Base-by-base conservation (phyloP, 1,284 basidiomycete species). In the Ganoderma boninense region DNA sequence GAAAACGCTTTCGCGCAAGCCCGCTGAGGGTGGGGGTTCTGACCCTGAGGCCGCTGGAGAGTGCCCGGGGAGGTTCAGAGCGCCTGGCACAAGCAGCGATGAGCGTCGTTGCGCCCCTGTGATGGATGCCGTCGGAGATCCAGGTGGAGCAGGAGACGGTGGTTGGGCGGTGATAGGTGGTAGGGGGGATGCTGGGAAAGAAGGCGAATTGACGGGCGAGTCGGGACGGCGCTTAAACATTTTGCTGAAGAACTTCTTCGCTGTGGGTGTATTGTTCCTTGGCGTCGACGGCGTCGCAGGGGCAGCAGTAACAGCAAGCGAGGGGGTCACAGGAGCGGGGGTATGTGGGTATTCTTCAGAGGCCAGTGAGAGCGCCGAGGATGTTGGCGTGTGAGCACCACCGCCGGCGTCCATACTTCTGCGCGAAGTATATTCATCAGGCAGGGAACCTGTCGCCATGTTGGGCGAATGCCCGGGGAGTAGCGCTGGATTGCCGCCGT, bases 191-290 rank as follows among this genome's bases (percentile, higher is more conserved):
- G 73, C 63, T 16, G 69, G 73, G 63, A 68, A 68, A n/a, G 68
- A 66, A 29, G 66, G 70, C 35, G 73, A 68, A n/a, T 65, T 54
- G 2, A 57, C 64, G 1, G 69, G 67, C 0, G 74, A 69, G 35
- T 71, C 70, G 70, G 42, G 85, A 84, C 75, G 88, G 88, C 80
- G 88, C 90, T 88, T 92, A 84, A 95, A 94, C 49, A 95, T 82
- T 78, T 89, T 91, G 46, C 90, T 87, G 76, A 95, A 93, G 56
- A 95, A 82, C 77, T 90, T 91, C 79, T 90, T 93, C 14, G 86
- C 77, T 20, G 83, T 82, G 10, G 77, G 80, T 40, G 70, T 69
- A 64, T 74, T 69, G 62, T 74, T 70, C 57, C 70, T 70, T n/a
- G 74, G 70, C 11, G 71, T 70, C 18, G 61, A 56, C 64, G 75